phyloP scores from a whole-genome alignment of 179 eudicot genomes.

The Spergularia azorica region DNA sequence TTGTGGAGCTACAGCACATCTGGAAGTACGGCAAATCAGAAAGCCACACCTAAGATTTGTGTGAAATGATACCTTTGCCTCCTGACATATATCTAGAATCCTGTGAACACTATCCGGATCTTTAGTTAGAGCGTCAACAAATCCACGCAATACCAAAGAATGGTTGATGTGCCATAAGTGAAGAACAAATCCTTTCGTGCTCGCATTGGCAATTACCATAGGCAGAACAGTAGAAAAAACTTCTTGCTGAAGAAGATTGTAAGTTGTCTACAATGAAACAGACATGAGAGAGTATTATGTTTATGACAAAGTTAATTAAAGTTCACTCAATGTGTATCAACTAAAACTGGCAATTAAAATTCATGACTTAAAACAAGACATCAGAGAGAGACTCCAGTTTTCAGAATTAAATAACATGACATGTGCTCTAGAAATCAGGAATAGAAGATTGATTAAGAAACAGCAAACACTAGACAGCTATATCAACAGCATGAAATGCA shows the following conservation, averaged over 20 bases:
- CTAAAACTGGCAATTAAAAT: neutral
- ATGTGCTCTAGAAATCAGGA: neutral
- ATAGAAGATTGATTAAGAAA: neutral
- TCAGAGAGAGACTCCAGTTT: neutral
- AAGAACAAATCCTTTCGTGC: conserved; percentile 47
- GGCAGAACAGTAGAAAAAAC: conserved; percentile 65
- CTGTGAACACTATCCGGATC: conserved; percentile 52
- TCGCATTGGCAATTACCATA: conserved; percentile 44
- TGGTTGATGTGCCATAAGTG: conserved; percentile 81
- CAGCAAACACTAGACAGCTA: conserved; percentile 1
- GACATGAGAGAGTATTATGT: neutral
- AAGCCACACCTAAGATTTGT: neutral
- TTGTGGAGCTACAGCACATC: neutral
- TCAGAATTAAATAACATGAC: neutral
- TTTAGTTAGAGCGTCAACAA: conserved; percentile 51
- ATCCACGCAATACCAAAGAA: conserved; percentile 59
- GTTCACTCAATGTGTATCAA: neutral
- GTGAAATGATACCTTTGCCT: conserved; percentile 59
- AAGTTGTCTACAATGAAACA: conserved; percentile 72
- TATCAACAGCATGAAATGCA: conserved; percentile 1
- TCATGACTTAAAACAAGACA: neutral
- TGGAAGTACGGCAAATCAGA: neutral
- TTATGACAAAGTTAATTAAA: neutral
- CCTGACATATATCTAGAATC: conserved; percentile 78
- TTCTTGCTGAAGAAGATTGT: conserved; percentile 80